Conservation (phyloP, 2,329 filamentous ascomycete genomes). For the Fusarium sp. region DNA sequence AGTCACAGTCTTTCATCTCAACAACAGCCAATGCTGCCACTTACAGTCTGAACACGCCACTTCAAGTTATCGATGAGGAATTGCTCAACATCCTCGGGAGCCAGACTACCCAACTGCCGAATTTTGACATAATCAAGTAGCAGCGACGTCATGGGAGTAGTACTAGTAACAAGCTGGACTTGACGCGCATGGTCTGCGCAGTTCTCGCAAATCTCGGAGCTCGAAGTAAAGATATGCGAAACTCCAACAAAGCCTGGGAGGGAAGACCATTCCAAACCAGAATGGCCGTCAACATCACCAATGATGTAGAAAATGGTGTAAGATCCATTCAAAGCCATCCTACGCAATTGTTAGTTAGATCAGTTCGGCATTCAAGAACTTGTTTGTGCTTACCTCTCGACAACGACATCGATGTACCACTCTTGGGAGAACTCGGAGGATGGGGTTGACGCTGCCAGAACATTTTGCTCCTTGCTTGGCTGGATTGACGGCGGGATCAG, state of each 20-base stretch:
- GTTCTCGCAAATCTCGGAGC: background rate
- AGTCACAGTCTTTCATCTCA: background rate
- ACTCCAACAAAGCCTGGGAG: background rate
- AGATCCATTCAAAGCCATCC: background rate
- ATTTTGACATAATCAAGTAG: background rate
- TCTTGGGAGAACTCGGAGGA: background rate
- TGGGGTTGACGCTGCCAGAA: background rate
- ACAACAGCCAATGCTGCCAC: background rate
- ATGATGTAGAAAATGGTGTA: background rate
- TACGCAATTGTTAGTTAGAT: background rate
- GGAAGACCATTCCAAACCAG: background rate
- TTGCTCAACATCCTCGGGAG: background rate
- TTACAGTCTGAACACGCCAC: background rate
- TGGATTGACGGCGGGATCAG: background rate
- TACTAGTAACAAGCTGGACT: background rate
- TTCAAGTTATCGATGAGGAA: background rate
- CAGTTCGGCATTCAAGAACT: fast-evolving
- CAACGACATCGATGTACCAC: background rate
- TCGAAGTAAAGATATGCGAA: background rate
- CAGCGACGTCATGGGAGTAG: background rate
- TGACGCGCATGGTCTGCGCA: background rate
- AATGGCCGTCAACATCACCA: background rate
- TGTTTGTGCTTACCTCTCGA: background rate
- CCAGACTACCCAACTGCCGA: background rate
- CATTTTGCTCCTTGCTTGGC: background rate